These are phyloP conservation scores for Magnaporthales sp. DNA, from an alignment of 2,329 filamentous ascomycete genomes.

Conservation along the genomic window DNA sequence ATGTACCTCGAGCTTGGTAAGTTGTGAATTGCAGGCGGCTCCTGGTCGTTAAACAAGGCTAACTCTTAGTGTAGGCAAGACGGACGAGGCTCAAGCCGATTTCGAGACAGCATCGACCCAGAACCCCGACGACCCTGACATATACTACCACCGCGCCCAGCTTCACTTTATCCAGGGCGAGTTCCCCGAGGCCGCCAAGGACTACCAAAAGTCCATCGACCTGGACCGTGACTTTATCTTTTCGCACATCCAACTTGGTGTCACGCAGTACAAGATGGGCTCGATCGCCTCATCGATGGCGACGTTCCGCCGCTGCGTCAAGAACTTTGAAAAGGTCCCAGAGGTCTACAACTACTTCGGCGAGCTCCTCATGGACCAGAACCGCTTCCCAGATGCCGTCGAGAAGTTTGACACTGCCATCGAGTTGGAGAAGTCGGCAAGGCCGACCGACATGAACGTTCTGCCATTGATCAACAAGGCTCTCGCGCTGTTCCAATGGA, in stretches of 20 bases:
- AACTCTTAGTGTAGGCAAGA: constrained; percentile 48
- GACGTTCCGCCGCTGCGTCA: constrained; percentile 93
- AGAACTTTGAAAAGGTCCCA: constrained; percentile 94
- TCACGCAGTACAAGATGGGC: constrained; percentile 99
- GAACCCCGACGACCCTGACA: constrained; percentile 85
- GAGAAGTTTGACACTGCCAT: constrained; percentile 98
- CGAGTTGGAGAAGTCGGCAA: constrained; percentile 92
- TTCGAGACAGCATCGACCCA: constrained; percentile 79
- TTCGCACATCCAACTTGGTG: constrained; percentile 97
- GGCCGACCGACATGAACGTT: constrained; percentile 95
- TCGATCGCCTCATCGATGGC: constrained; percentile 97
- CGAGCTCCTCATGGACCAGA: constrained; percentile 91
- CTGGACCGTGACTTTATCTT: constrained; percentile 95
- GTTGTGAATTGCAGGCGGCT: constrained; percentile 15
- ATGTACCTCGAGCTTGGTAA: constrained; percentile 90
- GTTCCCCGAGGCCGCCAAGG: constrained; percentile 87
- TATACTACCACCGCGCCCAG: constrained; percentile 98
- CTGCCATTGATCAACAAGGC: constrained; percentile 98
- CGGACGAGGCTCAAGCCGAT: constrained; percentile 78
- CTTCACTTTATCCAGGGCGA: constrained; percentile 96
- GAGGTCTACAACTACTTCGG: constrained; percentile 99
- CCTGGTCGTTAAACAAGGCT: not conserved
- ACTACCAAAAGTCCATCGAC: constrained; percentile 99
- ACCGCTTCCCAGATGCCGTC: constrained; percentile 89
- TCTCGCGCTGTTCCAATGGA: constrained; percentile 94